Percentiles rank a stretch among this genome's conserved stretches.
Conservation (phyloP, 306 rosid species). For the Glycine latifolia region DNA sequence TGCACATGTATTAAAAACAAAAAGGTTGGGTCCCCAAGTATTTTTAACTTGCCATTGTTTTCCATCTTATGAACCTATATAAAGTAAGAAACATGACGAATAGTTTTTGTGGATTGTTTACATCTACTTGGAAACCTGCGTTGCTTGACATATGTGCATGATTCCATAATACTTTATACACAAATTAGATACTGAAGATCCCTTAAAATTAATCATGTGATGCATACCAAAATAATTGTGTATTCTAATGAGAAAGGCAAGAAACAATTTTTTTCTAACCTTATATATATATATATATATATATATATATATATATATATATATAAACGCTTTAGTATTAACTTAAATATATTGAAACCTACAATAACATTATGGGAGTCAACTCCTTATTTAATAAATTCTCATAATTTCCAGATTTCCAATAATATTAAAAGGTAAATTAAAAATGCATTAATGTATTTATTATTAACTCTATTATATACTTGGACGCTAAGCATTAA, state of each 20-base stretch:
- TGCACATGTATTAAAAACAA: conserved; percentile 3
- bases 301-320: too few relatives aligned
- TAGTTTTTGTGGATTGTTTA: background rate
- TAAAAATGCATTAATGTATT: background rate
- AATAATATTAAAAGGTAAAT: background rate
- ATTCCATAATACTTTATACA: background rate
- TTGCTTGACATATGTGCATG: background rate
- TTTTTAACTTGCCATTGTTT: background rate
- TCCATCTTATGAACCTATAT: background rate
- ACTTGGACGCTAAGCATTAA: conserved; percentile 25
- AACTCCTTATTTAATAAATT: background rate
- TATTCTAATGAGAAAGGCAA: background rate
- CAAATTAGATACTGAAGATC: background rate
- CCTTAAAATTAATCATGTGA: background rate
- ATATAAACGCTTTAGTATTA: background rate
- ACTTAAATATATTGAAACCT: background rate
- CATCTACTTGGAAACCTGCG: background rate
- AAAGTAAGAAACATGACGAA: background rate
- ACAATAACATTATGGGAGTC: background rate
- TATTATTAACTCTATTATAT: background rate
- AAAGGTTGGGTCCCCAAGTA: conserved; percentile 2
- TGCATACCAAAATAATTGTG: background rate
- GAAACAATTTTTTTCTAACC: background rate
- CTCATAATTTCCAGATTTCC: background rate
- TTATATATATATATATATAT: too few relatives aligned